Conservation (phyloP, 441 rosid species). For the Erysimum cheiri region DNA sequence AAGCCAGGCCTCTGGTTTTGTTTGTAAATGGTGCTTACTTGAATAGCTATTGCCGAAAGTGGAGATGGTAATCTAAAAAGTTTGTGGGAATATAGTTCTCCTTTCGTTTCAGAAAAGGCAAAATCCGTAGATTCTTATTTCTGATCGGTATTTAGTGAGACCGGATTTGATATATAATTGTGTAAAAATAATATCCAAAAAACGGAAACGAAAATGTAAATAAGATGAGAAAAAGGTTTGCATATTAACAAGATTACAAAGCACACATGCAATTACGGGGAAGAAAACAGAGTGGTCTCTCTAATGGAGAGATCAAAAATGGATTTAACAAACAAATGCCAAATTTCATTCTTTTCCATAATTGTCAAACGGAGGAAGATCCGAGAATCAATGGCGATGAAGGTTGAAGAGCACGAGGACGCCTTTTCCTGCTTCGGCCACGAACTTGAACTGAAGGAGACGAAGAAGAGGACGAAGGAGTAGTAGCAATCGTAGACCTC, state of each 20-base stretch:
- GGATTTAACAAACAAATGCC: conserved; percentile 19
- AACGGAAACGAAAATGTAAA: conserved; percentile 9
- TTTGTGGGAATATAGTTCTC: conserved; percentile 28
- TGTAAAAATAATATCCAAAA: conserved; percentile 19
- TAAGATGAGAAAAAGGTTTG: conserved; percentile 12
- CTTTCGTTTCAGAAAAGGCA: conserved; percentile 4
- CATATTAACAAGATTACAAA: conserved; percentile 42
- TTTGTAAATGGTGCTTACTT: conserved; percentile 18
- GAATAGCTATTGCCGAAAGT: conserved; percentile 29
- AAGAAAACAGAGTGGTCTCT: conserved; percentile 30
- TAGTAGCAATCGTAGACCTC: conserved; percentile 54
- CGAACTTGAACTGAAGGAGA: conserved; percentile 66
- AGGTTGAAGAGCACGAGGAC: conserved; percentile 58
- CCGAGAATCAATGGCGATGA: conserved; percentile 59
- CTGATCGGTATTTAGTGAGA: not conserved
- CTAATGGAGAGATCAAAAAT: conserved; percentile 15
- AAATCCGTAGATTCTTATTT: conserved; percentile 13
- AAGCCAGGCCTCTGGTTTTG: conserved; percentile 17
- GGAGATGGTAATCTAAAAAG: not conserved
- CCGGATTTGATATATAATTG: conserved; percentile 8
- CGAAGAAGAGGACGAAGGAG: conserved; percentile 64
- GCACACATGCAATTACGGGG: conserved; percentile 15
- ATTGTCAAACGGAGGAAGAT: conserved; percentile 48
- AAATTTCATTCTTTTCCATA: conserved; percentile 8
- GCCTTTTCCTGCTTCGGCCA: conserved; percentile 80